Evolutionary conservation across 768 basidiomycete genomes (phyloP).

Genomic region (Mycena amicta): DNA sequence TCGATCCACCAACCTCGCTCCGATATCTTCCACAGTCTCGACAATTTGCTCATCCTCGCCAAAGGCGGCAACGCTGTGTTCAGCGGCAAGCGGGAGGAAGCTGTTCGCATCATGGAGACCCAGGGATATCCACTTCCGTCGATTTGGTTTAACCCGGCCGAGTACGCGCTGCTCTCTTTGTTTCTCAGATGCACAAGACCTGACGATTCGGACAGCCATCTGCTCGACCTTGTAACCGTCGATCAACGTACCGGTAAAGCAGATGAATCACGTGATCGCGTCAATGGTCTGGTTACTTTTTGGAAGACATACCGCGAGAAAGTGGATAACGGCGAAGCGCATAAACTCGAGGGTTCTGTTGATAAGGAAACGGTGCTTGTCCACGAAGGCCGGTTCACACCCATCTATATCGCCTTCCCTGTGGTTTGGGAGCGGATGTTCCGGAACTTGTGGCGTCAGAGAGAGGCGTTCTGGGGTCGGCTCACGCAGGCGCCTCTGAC

Average conservation of each 20-base stretch:
- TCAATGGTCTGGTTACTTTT: conserved; percentile 13
- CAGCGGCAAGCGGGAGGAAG: conserved; percentile 28
- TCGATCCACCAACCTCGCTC: conserved; percentile 34
- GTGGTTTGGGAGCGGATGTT: conserved; percentile 40
- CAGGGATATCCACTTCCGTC: conserved; percentile 38
- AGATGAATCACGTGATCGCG: conserved; percentile 12
- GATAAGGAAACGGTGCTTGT: conserved; percentile 1
- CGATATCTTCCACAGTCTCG: conserved; percentile 30
- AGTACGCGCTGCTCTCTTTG: conserved; percentile 35
- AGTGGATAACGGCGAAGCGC: conserved; percentile 10
- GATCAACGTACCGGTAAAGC: conserved; percentile 20
- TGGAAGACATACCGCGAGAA: conserved; percentile 21
- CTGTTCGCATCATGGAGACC: conserved; percentile 35
- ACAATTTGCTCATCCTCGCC: conserved; percentile 26
- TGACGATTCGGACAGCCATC: too few species aligned
- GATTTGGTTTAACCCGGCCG: conserved; percentile 41
- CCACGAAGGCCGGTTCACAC: conserved; percentile 28
- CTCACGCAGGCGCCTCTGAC: conserved; percentile 23
- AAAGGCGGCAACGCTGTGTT: conserved; percentile 26
- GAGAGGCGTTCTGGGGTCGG: conserved; percentile 30
- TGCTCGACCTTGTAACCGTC: conserved; percentile 20
- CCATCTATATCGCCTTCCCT: conserved; percentile 37
- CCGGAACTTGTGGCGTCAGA: conserved; percentile 41
- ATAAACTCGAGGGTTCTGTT: conserved; percentile 7
- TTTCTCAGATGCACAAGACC: too few species aligned